These are phyloP conservation scores for Tolypocladium cylindrosporum DNA, from an alignment of 2,329 filamentous ascomycete genomes.

Conservation along the genomic window DNA sequence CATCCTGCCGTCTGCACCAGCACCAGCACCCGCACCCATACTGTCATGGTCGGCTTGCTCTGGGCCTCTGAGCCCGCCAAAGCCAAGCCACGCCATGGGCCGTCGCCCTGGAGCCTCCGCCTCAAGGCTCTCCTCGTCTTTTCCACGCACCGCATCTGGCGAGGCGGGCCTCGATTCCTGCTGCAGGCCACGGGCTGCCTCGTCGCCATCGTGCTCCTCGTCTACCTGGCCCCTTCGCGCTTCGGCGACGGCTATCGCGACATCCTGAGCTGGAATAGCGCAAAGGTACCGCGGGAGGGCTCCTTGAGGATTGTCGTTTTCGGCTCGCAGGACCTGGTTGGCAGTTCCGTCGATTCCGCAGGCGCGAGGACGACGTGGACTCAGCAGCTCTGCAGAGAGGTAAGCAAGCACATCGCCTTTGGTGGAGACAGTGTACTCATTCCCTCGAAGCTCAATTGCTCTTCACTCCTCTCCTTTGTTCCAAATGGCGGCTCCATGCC, in stretches of 20 bases:
- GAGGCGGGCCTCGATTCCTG: constrained; percentile 20
- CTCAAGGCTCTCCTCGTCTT: constrained; percentile 24
- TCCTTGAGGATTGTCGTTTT: constrained; percentile 41
- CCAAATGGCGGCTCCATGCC: constrained; percentile 33
- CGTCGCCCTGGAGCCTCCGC: constrained; percentile 10
- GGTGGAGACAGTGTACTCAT: neutral
- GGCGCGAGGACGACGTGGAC: constrained; percentile 30
- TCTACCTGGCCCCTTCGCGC: constrained; percentile 13
- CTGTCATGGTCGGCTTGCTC: neutral
- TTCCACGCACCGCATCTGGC: constrained; percentile 31
- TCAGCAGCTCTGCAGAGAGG: constrained; percentile 36
- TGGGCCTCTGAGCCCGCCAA: neutral
- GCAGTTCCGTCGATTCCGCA: constrained; percentile 22
- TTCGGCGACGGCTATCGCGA: constrained; percentile 13
- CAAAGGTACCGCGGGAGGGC: constrained; percentile 13
- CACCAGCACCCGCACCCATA: neutral
- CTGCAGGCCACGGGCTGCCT: constrained; percentile 15
- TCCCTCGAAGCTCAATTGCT: constrained; percentile 32
- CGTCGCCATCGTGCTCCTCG: constrained; percentile 16
- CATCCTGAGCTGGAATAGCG: constrained; percentile 10
- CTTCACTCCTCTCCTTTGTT: constrained; percentile 33
- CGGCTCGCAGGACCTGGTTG: constrained; percentile 36
- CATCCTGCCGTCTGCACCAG: neutral
- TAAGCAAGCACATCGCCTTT: constrained; percentile 12
- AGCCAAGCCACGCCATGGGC: constrained; percentile 8